Conservation (phyloP, 495 filamentous ascomycete species). For the Aspergillus asperescens region DNA sequence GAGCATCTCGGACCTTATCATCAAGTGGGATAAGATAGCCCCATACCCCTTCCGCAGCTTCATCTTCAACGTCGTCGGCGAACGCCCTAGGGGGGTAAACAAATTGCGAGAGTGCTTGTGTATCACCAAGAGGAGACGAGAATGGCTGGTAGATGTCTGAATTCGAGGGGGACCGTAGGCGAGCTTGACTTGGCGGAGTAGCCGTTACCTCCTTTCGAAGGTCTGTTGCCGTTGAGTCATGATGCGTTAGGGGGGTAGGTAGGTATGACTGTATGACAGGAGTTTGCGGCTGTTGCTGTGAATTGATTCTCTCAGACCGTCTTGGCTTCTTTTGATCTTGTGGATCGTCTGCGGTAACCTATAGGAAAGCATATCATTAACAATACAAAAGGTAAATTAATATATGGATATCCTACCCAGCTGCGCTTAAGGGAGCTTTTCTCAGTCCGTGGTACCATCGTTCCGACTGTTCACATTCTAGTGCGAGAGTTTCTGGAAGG, state of each 20-base stretch:
- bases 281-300: conserved; percentile 51
- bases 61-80: conserved; percentile 76
- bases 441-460: conserved; percentile 46
- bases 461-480: conserved; percentile 12
- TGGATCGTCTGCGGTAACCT: conserved; percentile 39
- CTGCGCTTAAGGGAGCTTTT: conserved; percentile 52
- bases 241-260: conserved; percentile 76
- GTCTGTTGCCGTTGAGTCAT: conserved; percentile 56
- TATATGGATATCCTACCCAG: conserved; percentile 29
- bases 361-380: background rate
- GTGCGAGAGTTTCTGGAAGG: background rate
- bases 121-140: conserved; percentile 61
- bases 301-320: conserved; percentile 48
- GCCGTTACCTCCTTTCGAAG: conserved; percentile 65
- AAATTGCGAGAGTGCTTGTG: conserved; percentile 71
- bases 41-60: conserved; percentile 82
- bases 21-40: conserved; percentile 86
- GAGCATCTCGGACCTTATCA: conserved; percentile 56
- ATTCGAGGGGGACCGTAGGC: conserved; percentile 46
- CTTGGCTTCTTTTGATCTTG: conserved; percentile 48
- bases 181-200: conserved; percentile 61
- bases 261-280: conserved; percentile 62
- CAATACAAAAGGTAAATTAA: background rate
- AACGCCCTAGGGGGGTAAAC: conserved; percentile 67
- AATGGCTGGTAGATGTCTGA: conserved; percentile 60